Conservation (phyloP, 164 flowering plant genomes). For the Aristolochia californica region DNA sequence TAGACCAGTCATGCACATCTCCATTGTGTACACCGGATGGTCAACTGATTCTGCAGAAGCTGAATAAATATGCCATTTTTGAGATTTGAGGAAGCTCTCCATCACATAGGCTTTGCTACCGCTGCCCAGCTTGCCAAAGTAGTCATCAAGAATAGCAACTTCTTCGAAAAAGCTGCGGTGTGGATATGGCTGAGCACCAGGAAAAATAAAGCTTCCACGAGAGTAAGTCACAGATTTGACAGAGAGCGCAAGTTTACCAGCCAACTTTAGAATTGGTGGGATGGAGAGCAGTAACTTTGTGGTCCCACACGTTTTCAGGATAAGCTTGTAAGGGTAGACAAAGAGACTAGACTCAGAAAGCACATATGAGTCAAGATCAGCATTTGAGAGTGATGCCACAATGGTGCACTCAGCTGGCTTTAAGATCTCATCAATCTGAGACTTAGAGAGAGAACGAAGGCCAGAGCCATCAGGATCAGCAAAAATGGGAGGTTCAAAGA, state of each 20-base stretch:
- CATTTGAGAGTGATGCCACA: conserved; percentile 55
- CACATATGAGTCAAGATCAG: conserved; percentile 64
- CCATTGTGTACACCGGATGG: conserved; percentile 33
- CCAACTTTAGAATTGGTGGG: conserved; percentile 56
- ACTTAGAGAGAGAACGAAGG: conserved; percentile 46
- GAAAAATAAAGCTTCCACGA: conserved; percentile 75
- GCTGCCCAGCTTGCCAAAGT: conserved; percentile 34
- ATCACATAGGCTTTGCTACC: conserved; percentile 50
- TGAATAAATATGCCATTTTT: conserved; percentile 78
- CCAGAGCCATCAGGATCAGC: conserved; percentile 51
- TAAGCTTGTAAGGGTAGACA: conserved; percentile 66
- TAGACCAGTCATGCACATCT: conserved; percentile 88
- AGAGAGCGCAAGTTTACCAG: conserved; percentile 36
- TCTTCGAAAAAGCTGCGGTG: conserved; percentile 82
- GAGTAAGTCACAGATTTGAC: conserved; percentile 63
- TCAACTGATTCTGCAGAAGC: conserved; percentile 26
- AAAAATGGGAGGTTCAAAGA: conserved; percentile 47
- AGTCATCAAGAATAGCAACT: conserved; percentile 50
- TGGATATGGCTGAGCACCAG: conserved; percentile 66
- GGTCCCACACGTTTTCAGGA: conserved; percentile 87
- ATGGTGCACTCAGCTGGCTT: conserved; percentile 76
- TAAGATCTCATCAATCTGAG: conserved; percentile 62
- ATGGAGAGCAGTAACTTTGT: conserved; percentile 69
- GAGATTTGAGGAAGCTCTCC: conserved; percentile 23
- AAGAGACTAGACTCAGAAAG: conserved; percentile 92